Base-by-base conservation (phyloP, 1,139 yeast species). In the Entelexis paramagnoliae region DNA sequence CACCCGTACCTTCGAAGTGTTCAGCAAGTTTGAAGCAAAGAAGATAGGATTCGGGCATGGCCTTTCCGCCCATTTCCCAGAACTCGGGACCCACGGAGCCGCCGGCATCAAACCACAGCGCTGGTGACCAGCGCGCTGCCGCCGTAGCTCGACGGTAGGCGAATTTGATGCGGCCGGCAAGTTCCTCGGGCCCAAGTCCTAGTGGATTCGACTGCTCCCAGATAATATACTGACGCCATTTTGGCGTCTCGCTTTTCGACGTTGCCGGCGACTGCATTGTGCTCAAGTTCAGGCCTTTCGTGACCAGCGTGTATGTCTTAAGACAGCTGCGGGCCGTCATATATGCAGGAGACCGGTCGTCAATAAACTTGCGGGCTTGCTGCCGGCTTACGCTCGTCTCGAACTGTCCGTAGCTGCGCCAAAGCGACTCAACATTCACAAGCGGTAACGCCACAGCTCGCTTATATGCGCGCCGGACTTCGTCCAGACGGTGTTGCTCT, bases 261-360 rank as follows among this genome's bases (percentile, higher is more conserved):
- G 41, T 46, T 4, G 48, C 50, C 9, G 44, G 42, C 20, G 41
- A 29, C 35, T 50, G 53, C 53, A 51, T 36, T 2, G 52, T 48
- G 42, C 42, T 35, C 24, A 46, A 17, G 16, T 16, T 32, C 17
- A 79, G 55, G 1, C 77, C 78, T 30, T 70, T 70, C 0, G 84
- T 76, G 7, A 80, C 59, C 61, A 76, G 75, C 42, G 70, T 74
- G 76, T 88, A 79, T 63, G 87, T 95, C 40, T 79, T 80, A 55
- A 79, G 78, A 70, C 86, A 74, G 0, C 94, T 78, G 59, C 96
- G 74, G 0, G 96, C 93, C 56, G 79, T 80, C 96, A 89, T 86
- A 64, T 88, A 91, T n/a, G 79, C 83, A 3, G 87, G 80, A 16
- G 94, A 83, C 57, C 80, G 76, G 60, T 89, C 97, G 39, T 85